A percentile compares a stretch with the other conserved stretches of the same genome.
These are phyloP conservation scores for Neurospora sp. DNA, from an alignment of 495 filamentous ascomycete genomes.

Conservation along the genomic window DNA sequence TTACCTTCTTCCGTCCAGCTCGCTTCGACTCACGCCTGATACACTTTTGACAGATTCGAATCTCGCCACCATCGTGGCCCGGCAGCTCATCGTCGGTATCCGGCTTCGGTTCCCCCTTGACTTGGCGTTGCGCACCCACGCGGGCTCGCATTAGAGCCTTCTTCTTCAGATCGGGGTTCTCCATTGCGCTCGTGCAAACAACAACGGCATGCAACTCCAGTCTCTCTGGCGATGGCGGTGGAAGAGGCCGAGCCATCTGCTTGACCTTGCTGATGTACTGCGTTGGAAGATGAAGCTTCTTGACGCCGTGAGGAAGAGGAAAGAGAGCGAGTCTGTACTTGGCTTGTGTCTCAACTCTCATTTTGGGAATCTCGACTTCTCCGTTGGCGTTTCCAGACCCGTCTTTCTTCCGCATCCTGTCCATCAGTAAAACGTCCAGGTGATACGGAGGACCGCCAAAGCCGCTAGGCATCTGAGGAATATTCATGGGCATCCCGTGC, in stretches of 20 bases:
- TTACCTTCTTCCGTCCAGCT: slow-evolving; percentile 75
- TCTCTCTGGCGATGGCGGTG: slow-evolving; percentile 52
- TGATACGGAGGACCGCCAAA: neutral
- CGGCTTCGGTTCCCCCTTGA: slow-evolving; percentile 1
- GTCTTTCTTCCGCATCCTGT: neutral
- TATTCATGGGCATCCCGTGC: neutral
- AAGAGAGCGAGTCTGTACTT: slow-evolving; percentile 65
- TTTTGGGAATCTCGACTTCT: slow-evolving; percentile 43
- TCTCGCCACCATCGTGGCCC: slow-evolving; percentile 73
- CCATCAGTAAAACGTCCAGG: neutral
- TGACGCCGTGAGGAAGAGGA: slow-evolving; percentile 60
- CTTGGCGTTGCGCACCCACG: slow-evolving; percentile 7
- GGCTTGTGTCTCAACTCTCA: slow-evolving; percentile 91
- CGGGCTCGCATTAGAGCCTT: slow-evolving; percentile 59
- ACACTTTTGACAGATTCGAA: slow-evolving; percentile 75
- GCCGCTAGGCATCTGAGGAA: neutral
- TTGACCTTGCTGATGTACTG: slow-evolving; percentile 90
- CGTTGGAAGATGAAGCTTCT: slow-evolving; percentile 71
- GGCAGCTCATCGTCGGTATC: slow-evolving; percentile 49
- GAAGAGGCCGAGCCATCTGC: slow-evolving; percentile 56
- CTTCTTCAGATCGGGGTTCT: slow-evolving; percentile 48
- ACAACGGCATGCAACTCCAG: slow-evolving; percentile 71
- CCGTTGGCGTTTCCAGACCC: neutral
- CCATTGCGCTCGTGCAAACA: slow-evolving; percentile 92
- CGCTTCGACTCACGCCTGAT: slow-evolving; percentile 81